Conservation (phyloP, 768 basidiomycete genomes). For the Fomitopsis serialis region DNA sequence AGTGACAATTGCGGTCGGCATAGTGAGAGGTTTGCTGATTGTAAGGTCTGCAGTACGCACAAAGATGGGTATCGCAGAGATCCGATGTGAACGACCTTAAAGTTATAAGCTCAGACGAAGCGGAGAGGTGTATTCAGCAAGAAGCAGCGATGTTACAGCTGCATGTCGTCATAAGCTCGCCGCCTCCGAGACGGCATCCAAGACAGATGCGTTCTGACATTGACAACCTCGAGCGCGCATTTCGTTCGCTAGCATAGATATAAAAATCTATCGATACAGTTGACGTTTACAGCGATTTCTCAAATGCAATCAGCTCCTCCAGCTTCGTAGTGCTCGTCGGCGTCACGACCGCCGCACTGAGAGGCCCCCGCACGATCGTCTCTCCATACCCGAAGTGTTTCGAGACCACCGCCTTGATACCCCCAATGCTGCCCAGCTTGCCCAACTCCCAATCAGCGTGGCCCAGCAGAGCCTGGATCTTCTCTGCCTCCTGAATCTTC, state of each 20-base stretch:
- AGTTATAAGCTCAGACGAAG: no score
- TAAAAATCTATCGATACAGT: no score
- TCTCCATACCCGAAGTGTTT: constrained; percentile 62
- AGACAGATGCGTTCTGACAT: no score
- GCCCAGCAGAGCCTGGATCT: constrained; percentile 52
- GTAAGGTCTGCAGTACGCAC: no score
- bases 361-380: constrained; percentile 24
- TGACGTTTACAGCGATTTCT: constrained; percentile 24
- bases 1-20: background rate
- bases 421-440: constrained; percentile 62
- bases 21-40: background rate
- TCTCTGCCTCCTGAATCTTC: constrained; percentile 52
- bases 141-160: no score
- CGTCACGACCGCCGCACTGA: constrained; percentile 16
- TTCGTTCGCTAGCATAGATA: no score
- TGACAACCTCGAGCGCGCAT: no score
- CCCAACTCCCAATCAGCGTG: constrained; percentile 64
- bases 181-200: background rate
- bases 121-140: no score
- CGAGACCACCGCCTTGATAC: constrained; percentile 58
- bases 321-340: constrained; percentile 14
- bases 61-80: no score
- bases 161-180: no score
- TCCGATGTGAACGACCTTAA: no score
- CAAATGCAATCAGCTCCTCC: constrained; percentile 24